phyloP scores from a whole-genome alignment of 164 flowering plant species.

The Kingdonia uniflora region DNA sequence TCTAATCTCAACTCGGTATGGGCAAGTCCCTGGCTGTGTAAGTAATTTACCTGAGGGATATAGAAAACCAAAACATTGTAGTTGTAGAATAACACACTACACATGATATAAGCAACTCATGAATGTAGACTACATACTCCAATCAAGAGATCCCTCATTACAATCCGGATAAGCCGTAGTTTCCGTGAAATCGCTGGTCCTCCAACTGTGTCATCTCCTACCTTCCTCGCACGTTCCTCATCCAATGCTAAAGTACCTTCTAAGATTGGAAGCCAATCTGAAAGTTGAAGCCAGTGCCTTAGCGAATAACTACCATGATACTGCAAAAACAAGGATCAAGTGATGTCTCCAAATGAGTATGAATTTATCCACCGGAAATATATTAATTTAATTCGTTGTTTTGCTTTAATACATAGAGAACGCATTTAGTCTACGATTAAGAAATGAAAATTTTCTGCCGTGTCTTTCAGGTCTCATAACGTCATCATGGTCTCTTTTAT shows the following conservation, averaged over 20 bases:
- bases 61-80: conserved; percentile 9
- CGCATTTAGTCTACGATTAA: too few relatives aligned
- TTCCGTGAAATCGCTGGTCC: conserved; percentile 86
- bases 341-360: neutral
- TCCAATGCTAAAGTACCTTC: conserved; percentile 94
- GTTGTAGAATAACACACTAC: neutral
- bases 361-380: too few relatives aligned
- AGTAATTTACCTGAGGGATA: conserved; percentile 66
- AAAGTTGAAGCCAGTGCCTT: conserved; percentile 92
- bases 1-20: conserved; percentile 95
- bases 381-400: too few relatives aligned
- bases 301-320: conserved; percentile 92
- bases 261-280: conserved; percentile 96
- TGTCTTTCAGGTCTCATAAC: too few relatives aligned
- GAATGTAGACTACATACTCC: conserved; percentile 48
- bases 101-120: neutral
- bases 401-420: too few relatives aligned
- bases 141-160: conserved; percentile 96
- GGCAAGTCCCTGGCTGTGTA: conserved; percentile 98
- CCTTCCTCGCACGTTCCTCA: conserved; percentile 76
- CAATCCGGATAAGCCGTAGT: conserved; percentile 60
- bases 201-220: conserved; percentile 87
- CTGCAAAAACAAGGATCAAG: conserved; percentile 31
- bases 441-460: too few relatives aligned
- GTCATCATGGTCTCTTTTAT: too few relatives aligned